Evolutionary conservation across 2,329 filamentous ascomycete species (phyloP).

Genomic region (Cladophialophora immunda): DNA sequence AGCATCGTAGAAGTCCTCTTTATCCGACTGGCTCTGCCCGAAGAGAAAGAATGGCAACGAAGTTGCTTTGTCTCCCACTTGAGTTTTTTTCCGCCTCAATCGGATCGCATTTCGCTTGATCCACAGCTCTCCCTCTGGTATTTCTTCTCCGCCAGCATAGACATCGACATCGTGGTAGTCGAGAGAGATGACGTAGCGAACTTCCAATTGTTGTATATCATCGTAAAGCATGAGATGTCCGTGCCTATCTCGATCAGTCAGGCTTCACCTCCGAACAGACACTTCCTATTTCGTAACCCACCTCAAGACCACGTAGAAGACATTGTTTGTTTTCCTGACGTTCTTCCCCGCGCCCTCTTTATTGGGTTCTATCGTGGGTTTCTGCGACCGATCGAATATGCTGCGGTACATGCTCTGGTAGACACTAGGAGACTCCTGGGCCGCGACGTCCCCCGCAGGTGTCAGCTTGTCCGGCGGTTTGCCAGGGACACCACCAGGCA

Average conservation of each 20-base stretch:
- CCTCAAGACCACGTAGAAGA: constrained; percentile 92
- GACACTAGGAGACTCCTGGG: constrained; percentile 86
- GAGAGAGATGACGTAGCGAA: constrained; percentile 93
- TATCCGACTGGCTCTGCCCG: constrained; percentile 92
- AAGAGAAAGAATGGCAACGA: constrained; percentile 93
- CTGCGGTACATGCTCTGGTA: constrained; percentile 98
- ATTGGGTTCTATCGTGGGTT: constrained; percentile 62
- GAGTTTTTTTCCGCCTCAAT: constrained; percentile 70
- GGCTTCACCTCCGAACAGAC: constrained; percentile 9
- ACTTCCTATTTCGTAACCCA: constrained; percentile 52
- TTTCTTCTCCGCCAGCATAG: constrained; percentile 78
- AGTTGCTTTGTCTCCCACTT: constrained; percentile 62
- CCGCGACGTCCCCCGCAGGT: constrained; percentile 79
- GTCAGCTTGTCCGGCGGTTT: constrained; percentile 89
- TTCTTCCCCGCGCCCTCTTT: constrained; percentile 54
- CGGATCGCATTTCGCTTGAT: constrained; percentile 93
- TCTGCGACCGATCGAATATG: constrained; percentile 83
- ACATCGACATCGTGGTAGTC: constrained; percentile 86
- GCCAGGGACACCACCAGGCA: constrained; percentile 88
- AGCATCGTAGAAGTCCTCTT: constrained; percentile 98
- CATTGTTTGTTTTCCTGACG: constrained; percentile 75
- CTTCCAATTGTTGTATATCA: constrained; percentile 92
- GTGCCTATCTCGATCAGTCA: constrained; percentile 65
- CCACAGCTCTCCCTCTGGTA: constrained; percentile 91
- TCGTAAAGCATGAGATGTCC: constrained; percentile 98